Conservation (phyloP, 139 green algal species). For the Chlamydomonas schloesseri region DNA sequence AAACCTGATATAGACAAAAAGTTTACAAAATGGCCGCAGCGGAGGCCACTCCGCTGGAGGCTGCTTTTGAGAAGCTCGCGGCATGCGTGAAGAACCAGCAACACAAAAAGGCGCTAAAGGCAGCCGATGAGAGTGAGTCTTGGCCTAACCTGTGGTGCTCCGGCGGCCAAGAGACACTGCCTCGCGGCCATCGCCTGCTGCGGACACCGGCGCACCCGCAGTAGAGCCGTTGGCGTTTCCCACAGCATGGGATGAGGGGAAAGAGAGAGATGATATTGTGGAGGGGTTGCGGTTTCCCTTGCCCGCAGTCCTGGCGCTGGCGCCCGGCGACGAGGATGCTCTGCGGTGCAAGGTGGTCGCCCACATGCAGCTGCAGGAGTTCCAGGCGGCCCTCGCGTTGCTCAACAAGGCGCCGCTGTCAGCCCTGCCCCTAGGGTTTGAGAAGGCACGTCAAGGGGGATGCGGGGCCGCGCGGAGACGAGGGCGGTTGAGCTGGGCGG, state of each 20-base stretch:
- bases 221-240: too few relatives aligned
- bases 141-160: too few relatives aligned
- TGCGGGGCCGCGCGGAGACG: not conserved
- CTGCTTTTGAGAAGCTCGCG: slow-evolving; percentile 69
- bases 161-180: too few relatives aligned
- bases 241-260: too few relatives aligned
- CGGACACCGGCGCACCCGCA: too few relatives aligned
- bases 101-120: slow-evolving; percentile 75
- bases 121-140: slow-evolving; percentile 74
- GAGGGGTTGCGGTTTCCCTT: too few relatives aligned
- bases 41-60: slow-evolving; percentile 49
- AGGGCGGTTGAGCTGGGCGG: not conserved
- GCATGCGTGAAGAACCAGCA: slow-evolving; percentile 64
- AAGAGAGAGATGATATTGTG: too few relatives aligned
- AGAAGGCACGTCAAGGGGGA: slow-evolving; percentile 67
- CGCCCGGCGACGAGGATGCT: slow-evolving; percentile 77
- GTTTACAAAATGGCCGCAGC: not conserved
- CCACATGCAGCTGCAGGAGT: slow-evolving; percentile 73
- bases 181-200: too few relatives aligned
- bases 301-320: slow-evolving; percentile 78
- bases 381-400: slow-evolving; percentile 65
- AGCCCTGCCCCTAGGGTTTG: slow-evolving; percentile 64
- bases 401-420: slow-evolving; percentile 36
- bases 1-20: too few relatives aligned
- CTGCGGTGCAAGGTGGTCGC: slow-evolving; percentile 73